Percentiles rank a stretch among this genome's conserved stretches.
Evolutionary conservation across 2,329 filamentous ascomycete species (phyloP).

Genomic region (Knoxdaviesia proteae): DNA sequence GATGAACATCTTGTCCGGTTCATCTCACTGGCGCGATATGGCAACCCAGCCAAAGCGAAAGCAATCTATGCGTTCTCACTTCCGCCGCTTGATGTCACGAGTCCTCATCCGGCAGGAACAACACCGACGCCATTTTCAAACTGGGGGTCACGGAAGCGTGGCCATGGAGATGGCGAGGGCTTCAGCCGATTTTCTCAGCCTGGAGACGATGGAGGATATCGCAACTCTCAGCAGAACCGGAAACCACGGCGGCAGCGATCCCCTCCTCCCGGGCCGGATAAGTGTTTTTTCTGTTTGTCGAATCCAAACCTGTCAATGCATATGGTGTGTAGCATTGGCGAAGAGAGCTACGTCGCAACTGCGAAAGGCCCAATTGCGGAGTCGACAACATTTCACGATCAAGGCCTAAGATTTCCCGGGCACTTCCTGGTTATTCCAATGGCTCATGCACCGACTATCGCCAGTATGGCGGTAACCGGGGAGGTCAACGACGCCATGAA

Average conservation of each 20-base stretch:
- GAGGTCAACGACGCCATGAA: conserved; percentile 31
- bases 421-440: conserved; percentile 87
- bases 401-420: conserved; percentile 52
- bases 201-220: conserved; percentile 23
- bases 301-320: conserved; percentile 70
- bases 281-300: conserved; percentile 90
- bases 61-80: conserved; percentile 62
- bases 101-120: conserved; percentile 38
- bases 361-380: conserved; percentile 77
- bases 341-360: conserved; percentile 72
- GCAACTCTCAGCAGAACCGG: conserved; percentile 29
- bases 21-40: conserved; percentile 66
- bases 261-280: conserved; percentile 48
- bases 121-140: conserved; percentile 56
- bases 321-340: conserved; percentile 74
- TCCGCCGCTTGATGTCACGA: conserved; percentile 37
- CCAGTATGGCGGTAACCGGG: conserved; percentile 34
- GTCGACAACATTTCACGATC: conserved; percentile 39
- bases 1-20: conserved; percentile 37
- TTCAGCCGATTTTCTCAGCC: conserved; percentile 7
- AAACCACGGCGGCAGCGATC: conserved; percentile 23
- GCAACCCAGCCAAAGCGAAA: conserved; percentile 59
- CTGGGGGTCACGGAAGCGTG: conserved; percentile 4
- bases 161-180: neutral
- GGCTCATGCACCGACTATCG: conserved; percentile 57